phyloP scores from a whole-genome alignment of 2,329 filamentous ascomycete genomes.

The Penicillium brasilianum region DNA sequence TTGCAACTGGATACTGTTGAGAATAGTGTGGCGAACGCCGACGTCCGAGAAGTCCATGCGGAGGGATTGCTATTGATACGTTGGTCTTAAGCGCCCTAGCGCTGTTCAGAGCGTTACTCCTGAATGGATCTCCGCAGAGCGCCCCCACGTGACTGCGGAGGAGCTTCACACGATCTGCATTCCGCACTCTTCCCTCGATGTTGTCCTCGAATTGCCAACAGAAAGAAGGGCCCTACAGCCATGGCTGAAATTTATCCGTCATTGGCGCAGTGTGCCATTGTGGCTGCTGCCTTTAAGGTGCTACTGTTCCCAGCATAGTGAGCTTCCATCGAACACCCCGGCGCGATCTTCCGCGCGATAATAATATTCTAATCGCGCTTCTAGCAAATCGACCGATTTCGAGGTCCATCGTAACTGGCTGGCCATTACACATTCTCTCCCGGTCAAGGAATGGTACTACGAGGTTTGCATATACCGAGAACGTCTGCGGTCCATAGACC shows the following conservation, averaged over 20 bases:
- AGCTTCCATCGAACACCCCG: conserved; percentile 9
- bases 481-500: neutral
- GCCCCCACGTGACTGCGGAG: conserved; percentile 27
- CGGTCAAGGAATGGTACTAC: conserved; percentile 89
- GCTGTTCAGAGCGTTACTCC: conserved; percentile 14
- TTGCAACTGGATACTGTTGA: conserved; percentile 52
- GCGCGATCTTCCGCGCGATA: neutral
- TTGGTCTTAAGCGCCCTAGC: conserved; percentile 26
- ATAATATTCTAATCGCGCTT: conserved; percentile 10
- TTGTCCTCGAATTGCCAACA: conserved; percentile 9
- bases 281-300: conserved; percentile 28
- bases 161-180: conserved; percentile 29
- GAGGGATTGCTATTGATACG: conserved; percentile 30
- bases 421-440: conserved; percentile 88
- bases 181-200: conserved; percentile 1
- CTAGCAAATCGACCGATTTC: conserved; percentile 97
- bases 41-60: conserved; percentile 49
- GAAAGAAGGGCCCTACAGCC: conserved; percentile 35
- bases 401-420: conserved; percentile 99
- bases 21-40: conserved; percentile 53
- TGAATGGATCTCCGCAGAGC: conserved; percentile 31
- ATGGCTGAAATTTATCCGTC: conserved; percentile 87
- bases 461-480: conserved; percentile 60
- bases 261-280: conserved; percentile 28
- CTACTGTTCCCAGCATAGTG: conserved; percentile 30